Evolutionary conservation across 257 asterid genomes (phyloP).

Genomic region (Datura wrightii): DNA sequence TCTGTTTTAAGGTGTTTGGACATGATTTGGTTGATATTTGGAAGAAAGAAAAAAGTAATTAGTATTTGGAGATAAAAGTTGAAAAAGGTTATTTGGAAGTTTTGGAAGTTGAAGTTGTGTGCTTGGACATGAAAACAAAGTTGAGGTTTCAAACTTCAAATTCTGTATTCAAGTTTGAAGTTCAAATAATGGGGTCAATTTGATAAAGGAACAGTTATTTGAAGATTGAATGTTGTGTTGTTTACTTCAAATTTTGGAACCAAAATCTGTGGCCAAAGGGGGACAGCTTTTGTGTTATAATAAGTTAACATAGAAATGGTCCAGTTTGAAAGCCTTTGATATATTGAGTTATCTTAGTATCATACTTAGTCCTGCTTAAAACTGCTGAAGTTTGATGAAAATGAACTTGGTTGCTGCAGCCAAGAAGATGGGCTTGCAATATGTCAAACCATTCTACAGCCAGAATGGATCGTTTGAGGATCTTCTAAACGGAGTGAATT

Average conservation of each 20-base stretch:
- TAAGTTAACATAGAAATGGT: neutral
- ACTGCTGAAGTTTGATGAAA: neutral
- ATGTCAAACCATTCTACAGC: conserved; percentile 60
- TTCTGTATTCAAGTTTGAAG: conserved; percentile 3
- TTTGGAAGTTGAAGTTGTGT: neutral
- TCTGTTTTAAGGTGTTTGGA: neutral
- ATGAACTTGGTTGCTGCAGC: conserved; percentile 49
- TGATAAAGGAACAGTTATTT: neutral
- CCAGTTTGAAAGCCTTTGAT: neutral
- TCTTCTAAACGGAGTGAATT: conserved; percentile 56
- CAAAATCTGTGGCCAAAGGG: neutral
- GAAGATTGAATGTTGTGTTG: neutral
- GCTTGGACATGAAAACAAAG: neutral
- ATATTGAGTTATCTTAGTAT: neutral
- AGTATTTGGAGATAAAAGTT: neutral
- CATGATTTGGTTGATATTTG: neutral
- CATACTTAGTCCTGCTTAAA: neutral
- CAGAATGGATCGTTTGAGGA: conserved; percentile 60
- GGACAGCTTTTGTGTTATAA: neutral
- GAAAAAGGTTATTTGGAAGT: neutral
- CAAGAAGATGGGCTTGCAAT: conserved; percentile 58
- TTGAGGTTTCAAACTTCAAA: neutral
- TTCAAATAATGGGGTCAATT: neutral
- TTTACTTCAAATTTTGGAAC: neutral
- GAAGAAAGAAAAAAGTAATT: neutral